A percentile compares a stretch with the other conserved stretches of the same genome.
These are phyloP conservation scores for Taphrina deformans DNA, from an alignment of 1,139 yeast species.

Conservation along the genomic window DNA sequence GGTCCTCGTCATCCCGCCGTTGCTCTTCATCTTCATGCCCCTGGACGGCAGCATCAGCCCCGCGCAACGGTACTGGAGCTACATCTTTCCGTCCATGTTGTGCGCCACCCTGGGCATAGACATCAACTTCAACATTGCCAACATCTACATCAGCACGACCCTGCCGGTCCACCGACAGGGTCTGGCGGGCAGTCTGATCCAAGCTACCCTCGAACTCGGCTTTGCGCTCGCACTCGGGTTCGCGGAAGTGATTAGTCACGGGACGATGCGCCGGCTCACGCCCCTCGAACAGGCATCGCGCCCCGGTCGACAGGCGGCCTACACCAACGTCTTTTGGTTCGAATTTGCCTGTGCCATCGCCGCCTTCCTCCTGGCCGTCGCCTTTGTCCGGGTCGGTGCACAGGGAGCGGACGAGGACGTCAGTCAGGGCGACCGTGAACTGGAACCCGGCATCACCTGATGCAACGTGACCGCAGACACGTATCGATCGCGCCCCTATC, in stretches of 20 bases:
- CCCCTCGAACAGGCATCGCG: not conserved
- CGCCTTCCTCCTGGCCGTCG: constrained; percentile 2
- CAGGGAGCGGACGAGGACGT: not conserved
- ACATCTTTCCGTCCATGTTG: constrained; percentile 12
- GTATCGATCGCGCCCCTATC: not conserved
- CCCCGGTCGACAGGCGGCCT: not conserved
- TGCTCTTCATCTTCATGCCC: constrained; percentile 12
- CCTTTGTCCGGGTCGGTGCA: constrained; percentile 2
- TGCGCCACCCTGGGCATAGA: constrained; percentile 18
- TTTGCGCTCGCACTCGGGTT: constrained; percentile 16
- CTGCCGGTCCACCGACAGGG: constrained; percentile 1
- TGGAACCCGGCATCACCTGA: not conserved
- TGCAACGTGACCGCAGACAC: not conserved
- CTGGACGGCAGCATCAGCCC: constrained; percentile 2
- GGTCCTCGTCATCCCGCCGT: constrained; percentile 5
- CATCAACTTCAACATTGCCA: constrained; percentile 21
- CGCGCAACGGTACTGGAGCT: constrained; percentile 12
- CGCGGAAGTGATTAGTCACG: constrained; percentile 5
- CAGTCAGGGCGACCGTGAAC: no score
- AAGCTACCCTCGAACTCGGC: constrained; percentile 10
- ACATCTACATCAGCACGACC: constrained; percentile 19
- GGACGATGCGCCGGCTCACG: not conserved
- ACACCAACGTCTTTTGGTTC: constrained; percentile 10
- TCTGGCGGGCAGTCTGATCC: constrained; percentile 14
- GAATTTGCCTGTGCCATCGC: constrained; percentile 9